Conservation (phyloP, 2,329 filamentous ascomycete species). For the Bipolaris zeicola region DNA sequence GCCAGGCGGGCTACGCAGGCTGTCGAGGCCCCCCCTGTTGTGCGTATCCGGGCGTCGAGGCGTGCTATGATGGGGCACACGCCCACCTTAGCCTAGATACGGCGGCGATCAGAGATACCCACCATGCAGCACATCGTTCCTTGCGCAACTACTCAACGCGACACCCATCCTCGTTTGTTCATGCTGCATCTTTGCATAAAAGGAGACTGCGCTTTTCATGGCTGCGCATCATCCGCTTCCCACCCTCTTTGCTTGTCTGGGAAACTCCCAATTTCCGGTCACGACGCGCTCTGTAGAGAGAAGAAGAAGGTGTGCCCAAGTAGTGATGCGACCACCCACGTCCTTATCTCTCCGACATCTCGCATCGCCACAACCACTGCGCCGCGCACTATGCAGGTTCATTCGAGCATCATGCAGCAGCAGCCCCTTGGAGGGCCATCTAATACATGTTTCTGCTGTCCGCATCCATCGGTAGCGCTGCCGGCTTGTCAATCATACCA, state of each 20-base stretch:
- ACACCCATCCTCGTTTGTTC: background rate
- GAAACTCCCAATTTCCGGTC: background rate
- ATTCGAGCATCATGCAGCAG: slow-evolving; percentile 3
- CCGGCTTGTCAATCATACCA: slow-evolving; percentile 8
- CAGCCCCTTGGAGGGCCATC: slow-evolving; percentile 1
- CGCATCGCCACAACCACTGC: background rate
- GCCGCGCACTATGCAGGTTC: slow-evolving; percentile 3
- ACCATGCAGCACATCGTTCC: slow-evolving; percentile 5
- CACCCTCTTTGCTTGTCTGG: background rate
- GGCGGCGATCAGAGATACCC: slow-evolving; percentile 8
- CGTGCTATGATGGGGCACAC: background rate
- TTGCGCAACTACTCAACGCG: background rate
- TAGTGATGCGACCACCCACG: background rate
- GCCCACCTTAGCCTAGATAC: slow-evolving; percentile 7
- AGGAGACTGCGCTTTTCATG: background rate
- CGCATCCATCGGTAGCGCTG: background rate
- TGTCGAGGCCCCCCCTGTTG: slow-evolving; percentile 9
- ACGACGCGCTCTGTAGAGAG: too few relatives aligned
- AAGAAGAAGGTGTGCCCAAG: too few relatives aligned
- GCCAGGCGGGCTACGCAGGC: slow-evolving; percentile 9
- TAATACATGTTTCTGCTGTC: slow-evolving; percentile 5
- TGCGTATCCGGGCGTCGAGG: background rate
- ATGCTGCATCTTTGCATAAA: background rate
- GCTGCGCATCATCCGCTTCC: background rate
- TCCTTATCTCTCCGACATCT: slow-evolving; percentile 1